These are phyloP conservation scores for Fusarium equiseti DNA, from an alignment of 2,329 filamentous ascomycete species.

Conservation along the genomic window DNA sequence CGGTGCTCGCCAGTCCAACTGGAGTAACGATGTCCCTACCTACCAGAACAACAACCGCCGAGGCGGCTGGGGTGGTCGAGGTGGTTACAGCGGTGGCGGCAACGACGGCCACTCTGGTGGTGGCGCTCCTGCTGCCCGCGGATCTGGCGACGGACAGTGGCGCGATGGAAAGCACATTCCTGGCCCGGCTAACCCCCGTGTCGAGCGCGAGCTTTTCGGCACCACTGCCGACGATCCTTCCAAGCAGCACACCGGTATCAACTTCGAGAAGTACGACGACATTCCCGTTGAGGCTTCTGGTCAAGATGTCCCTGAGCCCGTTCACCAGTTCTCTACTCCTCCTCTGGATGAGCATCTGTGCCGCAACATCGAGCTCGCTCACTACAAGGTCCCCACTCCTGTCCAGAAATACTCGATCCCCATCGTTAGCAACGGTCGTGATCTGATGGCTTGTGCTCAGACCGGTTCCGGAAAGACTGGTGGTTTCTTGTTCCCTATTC, in stretches of 20 bases:
- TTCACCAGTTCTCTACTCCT: constrained; percentile 91
- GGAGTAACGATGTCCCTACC: constrained; percentile 49
- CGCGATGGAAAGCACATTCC: constrained; percentile 95
- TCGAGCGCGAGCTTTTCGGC: constrained; percentile 97
- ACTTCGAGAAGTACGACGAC: constrained; percentile 99
- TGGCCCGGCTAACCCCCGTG: constrained; percentile 85
- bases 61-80: constrained; percentile 53
- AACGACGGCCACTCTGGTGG: constrained; percentile 84
- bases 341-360: constrained; percentile 95
- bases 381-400: constrained; percentile 95
- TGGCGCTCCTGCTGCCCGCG: constrained; percentile 71
- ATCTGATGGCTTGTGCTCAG: constrained; percentile 99
- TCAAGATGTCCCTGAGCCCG: constrained; percentile 90
- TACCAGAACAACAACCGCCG: constrained; percentile 50
- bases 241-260: constrained; percentile 98
- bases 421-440: constrained; percentile 97
- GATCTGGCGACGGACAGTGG: constrained; percentile 96
- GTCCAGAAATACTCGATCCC: constrained; percentile 99
- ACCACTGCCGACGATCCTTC: constrained; percentile 88
- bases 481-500: constrained; percentile 98
- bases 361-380: constrained; percentile 91
- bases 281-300: constrained; percentile 98
- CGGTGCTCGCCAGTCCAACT: constrained; percentile 53
- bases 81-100: constrained; percentile 54
- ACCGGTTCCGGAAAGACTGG: constrained; percentile 99